Conservation (phyloP, 768 basidiomycete species). For the Boletus insuetus region DNA sequence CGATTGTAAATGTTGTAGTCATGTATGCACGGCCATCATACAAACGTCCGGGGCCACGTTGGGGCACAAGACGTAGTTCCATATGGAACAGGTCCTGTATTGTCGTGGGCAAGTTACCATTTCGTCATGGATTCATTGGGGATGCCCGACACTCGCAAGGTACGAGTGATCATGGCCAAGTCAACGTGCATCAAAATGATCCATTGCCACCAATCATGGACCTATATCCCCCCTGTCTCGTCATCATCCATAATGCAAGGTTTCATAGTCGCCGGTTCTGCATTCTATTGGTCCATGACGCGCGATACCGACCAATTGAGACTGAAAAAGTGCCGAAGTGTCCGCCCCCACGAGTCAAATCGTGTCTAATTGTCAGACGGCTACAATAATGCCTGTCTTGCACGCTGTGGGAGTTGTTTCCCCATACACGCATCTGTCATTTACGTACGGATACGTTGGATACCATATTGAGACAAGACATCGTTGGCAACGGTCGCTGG, state of each 20-base stretch:
- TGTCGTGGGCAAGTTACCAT: conserved; percentile 1
- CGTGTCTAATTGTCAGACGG: neutral
- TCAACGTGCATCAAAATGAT: neutral
- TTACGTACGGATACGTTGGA: conserved; percentile 36
- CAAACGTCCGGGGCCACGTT: neutral
- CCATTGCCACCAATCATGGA: neutral
- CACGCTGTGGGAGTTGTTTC: neutral
- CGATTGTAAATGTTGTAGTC: neutral
- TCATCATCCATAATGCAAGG: neutral
- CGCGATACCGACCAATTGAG: neutral
- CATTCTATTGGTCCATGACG: neutral
- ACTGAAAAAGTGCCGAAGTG: neutral
- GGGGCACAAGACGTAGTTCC: neutral
- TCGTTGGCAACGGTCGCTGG: conserved; percentile 59
- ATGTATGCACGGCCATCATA: neutral
- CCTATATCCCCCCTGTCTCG: neutral
- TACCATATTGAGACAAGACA: conserved; percentile 62
- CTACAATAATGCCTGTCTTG: conserved; percentile 2
- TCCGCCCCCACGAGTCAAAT: neutral
- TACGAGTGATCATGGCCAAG: neutral
- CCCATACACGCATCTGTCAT: no score
- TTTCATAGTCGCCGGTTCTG: neutral
- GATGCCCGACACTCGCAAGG: neutral
- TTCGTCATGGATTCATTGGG: neutral
- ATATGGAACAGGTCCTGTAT: neutral